Evolutionary conservation across 441 rosid species (phyloP).

Genomic region (Pelargonium australe): DNA sequence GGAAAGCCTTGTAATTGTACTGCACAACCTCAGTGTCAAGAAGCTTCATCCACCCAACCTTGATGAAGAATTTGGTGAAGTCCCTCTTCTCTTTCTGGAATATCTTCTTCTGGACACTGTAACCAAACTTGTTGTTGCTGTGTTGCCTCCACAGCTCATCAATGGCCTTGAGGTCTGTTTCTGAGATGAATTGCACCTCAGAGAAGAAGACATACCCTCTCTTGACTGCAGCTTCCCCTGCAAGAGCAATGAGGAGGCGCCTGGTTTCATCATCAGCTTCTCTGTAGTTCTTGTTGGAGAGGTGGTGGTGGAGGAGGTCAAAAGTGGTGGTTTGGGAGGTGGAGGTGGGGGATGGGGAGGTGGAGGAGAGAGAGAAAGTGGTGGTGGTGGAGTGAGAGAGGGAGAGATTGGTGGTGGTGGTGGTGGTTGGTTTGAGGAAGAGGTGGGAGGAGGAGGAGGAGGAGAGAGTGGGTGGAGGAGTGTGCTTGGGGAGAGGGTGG

Average conservation of each 20-base stretch:
- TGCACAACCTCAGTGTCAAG: constrained; percentile 80
- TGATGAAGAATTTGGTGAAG: constrained; percentile 63
- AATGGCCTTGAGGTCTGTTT: constrained; percentile 50
- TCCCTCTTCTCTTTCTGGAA: constrained; percentile 59
- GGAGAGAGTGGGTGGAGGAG: constrained; percentile 18
- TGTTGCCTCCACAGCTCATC: constrained; percentile 62
- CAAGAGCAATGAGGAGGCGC: constrained; percentile 61
- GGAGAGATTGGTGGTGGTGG: constrained; percentile 23
- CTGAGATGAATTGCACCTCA: constrained; percentile 64
- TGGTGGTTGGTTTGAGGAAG: constrained; percentile 14
- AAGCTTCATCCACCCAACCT: constrained; percentile 89
- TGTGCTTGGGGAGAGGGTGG: constrained; percentile 25
- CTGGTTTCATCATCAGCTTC: constrained; percentile 87
- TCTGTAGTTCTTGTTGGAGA: constrained; percentile 56
- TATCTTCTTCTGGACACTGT: constrained; percentile 64
- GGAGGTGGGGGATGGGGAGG: constrained; percentile 32
- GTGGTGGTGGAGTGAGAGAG: constrained; percentile 15
- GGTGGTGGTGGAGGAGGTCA: constrained; percentile 58
- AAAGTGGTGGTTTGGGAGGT: constrained; percentile 44
- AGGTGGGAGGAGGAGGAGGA: not conserved
- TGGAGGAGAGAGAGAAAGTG: constrained; percentile 29
- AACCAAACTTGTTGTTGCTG: constrained; percentile 65
- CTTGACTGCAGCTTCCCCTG: constrained; percentile 65
- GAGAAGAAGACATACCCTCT: constrained; percentile 93
- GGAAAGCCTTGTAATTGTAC: constrained; percentile 72